A percentile compares a stretch with the other conserved stretches of the same genome.
These are phyloP conservation scores for Pelomyxa schiedti DNA, from an alignment of 78 protist species.

Conservation along the genomic window DNA sequence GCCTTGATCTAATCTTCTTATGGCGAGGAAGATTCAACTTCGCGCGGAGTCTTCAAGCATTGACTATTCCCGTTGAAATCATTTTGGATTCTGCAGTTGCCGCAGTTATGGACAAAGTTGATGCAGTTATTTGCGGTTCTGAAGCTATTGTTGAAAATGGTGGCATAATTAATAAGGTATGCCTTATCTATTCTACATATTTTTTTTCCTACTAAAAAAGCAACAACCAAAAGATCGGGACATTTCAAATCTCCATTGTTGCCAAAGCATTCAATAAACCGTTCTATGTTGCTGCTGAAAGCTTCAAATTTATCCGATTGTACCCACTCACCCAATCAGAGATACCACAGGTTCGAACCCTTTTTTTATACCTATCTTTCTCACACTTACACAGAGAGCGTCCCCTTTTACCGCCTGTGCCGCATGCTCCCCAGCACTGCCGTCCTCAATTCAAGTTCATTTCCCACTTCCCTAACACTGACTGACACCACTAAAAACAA, in stretches of 20 bases:
- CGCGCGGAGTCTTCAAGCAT: constrained; percentile 28
- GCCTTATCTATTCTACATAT: background rate
- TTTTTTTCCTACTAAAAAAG: background rate
- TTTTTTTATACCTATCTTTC: too few species aligned
- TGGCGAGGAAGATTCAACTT: constrained; percentile 10
- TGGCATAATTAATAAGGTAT: constrained; percentile 84
- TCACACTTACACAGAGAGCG: too few species aligned
- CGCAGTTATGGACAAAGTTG: constrained; percentile 50
- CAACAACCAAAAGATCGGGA: constrained; percentile 42
- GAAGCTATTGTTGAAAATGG: constrained; percentile 96
- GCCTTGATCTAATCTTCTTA: background rate
- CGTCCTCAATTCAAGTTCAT: background rate
- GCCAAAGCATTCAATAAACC: constrained; percentile 82
- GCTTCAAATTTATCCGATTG: constrained; percentile 84
- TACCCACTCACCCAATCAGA: constrained; percentile 81
- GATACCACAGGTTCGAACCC: constrained; percentile 19
- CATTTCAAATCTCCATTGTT: constrained; percentile 71
- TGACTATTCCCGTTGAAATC: constrained; percentile 64
- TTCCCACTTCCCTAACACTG: constrained; percentile 4
- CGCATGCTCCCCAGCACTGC: too few species aligned
- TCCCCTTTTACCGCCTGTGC: too few species aligned
- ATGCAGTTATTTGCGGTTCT: constrained; percentile 87
- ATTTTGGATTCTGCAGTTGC: constrained; percentile 87
- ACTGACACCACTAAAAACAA: background rate
- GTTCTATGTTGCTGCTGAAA: constrained; percentile 90